Evolutionary conservation across 208 protist genomes (phyloP).

Genomic region (Wallacemonas sp.): DNA sequence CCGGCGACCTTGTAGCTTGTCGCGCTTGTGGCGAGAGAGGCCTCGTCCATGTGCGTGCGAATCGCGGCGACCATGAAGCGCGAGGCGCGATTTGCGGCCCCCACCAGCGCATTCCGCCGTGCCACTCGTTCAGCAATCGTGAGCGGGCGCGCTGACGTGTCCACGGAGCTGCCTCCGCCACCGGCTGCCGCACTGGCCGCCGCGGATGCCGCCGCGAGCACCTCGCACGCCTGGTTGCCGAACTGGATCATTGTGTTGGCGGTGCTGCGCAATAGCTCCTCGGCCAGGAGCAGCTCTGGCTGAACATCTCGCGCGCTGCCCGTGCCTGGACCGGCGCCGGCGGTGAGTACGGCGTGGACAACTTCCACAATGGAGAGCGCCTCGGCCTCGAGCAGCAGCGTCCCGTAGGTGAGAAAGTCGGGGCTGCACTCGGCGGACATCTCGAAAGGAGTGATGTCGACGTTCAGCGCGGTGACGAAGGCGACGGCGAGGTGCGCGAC

Average conservation of each 20-base stretch:
- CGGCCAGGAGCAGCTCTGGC: constrained; percentile 32
- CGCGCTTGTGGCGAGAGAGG: constrained; percentile 24
- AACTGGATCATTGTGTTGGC: constrained; percentile 15
- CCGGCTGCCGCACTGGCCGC: background rate
- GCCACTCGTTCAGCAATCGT: constrained; percentile 27
- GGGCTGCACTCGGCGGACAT: constrained; percentile 76
- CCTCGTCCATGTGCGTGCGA: constrained; percentile 64
- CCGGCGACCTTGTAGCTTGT: constrained; percentile 48
- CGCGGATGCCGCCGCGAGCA: constrained; percentile 20
- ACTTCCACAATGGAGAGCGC: constrained; percentile 57
- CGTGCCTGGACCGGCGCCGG: constrained; percentile 9
- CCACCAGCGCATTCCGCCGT: constrained; percentile 61
- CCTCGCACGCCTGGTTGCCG: constrained; percentile 20
- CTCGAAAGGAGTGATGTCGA: constrained; percentile 78
- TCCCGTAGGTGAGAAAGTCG: constrained; percentile 61
- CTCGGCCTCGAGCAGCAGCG: constrained; percentile 78
- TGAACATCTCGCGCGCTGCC: constrained; percentile 22
- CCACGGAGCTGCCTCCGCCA: background rate
- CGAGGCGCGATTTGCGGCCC: constrained; percentile 39
- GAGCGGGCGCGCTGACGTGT: constrained; percentile 2
- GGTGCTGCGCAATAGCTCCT: constrained; percentile 5
- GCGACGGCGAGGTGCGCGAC: constrained; percentile 58
- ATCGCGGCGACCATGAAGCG: constrained; percentile 80
- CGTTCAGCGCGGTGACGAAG: constrained; percentile 64
- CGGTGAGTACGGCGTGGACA: constrained; percentile 41